phyloP scores from a whole-genome alignment of 2,329 filamentous ascomycete species.

The Epichloe aotearoae region DNA sequence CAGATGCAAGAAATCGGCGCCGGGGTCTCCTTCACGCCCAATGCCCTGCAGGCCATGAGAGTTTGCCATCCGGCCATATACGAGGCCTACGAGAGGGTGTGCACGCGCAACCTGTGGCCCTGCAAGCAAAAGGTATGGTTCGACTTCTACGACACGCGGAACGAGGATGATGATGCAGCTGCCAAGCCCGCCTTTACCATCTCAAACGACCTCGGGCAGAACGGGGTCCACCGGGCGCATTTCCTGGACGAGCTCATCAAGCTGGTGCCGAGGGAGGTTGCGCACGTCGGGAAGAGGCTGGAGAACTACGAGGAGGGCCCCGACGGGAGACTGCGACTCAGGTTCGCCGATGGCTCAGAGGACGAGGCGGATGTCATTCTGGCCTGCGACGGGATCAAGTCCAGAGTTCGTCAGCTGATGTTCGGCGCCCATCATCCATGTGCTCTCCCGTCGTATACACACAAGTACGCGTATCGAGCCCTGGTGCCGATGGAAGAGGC shows the following conservation, averaged over 20 bases:
- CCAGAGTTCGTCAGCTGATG: slow-evolving; percentile 33
- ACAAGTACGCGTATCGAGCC: slow-evolving; percentile 45
- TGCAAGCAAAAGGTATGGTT: slow-evolving; percentile 4
- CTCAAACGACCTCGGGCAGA: slow-evolving; percentile 13
- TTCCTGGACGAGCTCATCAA: slow-evolving; percentile 27
- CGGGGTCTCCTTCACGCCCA: slow-evolving; percentile 38
- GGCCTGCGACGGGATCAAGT: slow-evolving; percentile 54
- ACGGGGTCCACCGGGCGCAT: slow-evolving; percentile 22
- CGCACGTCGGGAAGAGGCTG: slow-evolving; percentile 22
- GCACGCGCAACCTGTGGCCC: slow-evolving; percentile 5
- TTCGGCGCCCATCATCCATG: slow-evolving; percentile 27
- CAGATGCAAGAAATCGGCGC: slow-evolving; percentile 34
- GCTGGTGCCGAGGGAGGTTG: slow-evolving; percentile 20
- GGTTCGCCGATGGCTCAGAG: slow-evolving; percentile 24
- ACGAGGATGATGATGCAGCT: neutral
- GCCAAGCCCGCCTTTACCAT: slow-evolving; percentile 1
- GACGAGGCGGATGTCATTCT: slow-evolving; percentile 26
- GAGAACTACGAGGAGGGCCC: slow-evolving; percentile 16
- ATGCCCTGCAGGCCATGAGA: slow-evolving; percentile 33
- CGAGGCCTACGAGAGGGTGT: slow-evolving; percentile 12
- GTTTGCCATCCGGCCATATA: slow-evolving; percentile 24
- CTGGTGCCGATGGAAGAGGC: slow-evolving; percentile 36
- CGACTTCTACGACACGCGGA: slow-evolving; percentile 9
- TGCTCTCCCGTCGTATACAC: slow-evolving; percentile 30
- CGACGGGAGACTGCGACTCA: slow-evolving; percentile 15